Evolutionary conservation across 139 green algal species (phyloP).

Genomic region (Volvox reticuliferus): DNA sequence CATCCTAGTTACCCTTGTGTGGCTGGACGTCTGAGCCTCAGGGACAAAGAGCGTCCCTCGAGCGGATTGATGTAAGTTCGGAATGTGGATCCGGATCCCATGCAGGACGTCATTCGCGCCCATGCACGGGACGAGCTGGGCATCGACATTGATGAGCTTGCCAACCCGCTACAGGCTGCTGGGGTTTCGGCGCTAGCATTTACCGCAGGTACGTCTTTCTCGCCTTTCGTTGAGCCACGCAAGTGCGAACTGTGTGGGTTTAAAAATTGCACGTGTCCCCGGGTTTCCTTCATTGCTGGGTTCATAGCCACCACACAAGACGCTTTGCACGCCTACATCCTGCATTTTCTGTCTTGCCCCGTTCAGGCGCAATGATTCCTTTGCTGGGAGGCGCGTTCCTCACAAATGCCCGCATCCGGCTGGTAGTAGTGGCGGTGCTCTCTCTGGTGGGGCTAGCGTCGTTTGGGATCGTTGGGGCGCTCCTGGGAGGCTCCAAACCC

Average conservation of each 20-base stretch:
- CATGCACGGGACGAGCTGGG: slow-evolving; percentile 92
- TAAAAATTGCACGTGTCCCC: not conserved
- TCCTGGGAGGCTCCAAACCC: slow-evolving; percentile 75
- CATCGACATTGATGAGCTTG: slow-evolving; percentile 92
- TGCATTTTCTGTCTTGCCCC: too few relatives aligned
- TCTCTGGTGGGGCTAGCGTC: slow-evolving; percentile 59
- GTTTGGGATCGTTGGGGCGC: slow-evolving; percentile 80
- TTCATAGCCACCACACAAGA: not conserved
- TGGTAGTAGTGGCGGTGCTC: slow-evolving; percentile 64
- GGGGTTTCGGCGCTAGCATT: slow-evolving; percentile 24
- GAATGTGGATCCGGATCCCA: not conserved
- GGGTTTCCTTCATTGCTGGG: not conserved
- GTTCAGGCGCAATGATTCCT: slow-evolving; percentile 73
- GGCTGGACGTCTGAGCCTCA: too few relatives aligned
- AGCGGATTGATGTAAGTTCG: too few relatives aligned
- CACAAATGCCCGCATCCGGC: slow-evolving; percentile 37
- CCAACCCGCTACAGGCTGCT: slow-evolving; percentile 76
- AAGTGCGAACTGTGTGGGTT: not conserved
- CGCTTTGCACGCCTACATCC: not conserved
- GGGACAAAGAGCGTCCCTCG: too few relatives aligned
- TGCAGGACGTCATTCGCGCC: slow-evolving; percentile 82
- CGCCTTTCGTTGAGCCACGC: not conserved
- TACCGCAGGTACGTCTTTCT: not conserved
- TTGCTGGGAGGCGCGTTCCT: slow-evolving; percentile 77
- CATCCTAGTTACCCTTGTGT: not conserved